Evolutionary conservation across 306 rosid genomes (phyloP).

Genomic region (Hylodesmum podocarpum): DNA sequence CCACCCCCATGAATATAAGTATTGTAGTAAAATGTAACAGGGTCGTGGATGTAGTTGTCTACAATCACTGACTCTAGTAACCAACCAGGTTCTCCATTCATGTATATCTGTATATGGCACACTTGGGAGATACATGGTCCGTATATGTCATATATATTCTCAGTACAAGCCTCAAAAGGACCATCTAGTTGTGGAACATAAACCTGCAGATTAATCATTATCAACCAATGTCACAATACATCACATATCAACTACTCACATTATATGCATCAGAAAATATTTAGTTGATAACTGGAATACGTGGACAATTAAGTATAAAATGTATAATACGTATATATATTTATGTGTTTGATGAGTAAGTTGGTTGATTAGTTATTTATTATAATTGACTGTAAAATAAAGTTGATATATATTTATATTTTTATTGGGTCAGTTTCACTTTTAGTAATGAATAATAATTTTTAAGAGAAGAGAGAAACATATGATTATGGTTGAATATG

Average conservation of each 20-base stretch:
- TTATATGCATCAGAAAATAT: too few relatives aligned
- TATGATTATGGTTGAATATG: background rate
- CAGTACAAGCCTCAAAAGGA: conserved; percentile 55
- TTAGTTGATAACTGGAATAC: too few relatives aligned
- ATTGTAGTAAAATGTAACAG: conserved; percentile 42
- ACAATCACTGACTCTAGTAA: conserved; percentile 49
- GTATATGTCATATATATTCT: conserved; percentile 34
- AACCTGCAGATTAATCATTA: conserved; percentile 58
- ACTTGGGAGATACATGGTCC: conserved; percentile 54
- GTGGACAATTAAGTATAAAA: too few relatives aligned
- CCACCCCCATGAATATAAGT: conserved; percentile 36
- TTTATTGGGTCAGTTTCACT: too few relatives aligned
- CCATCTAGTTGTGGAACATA: conserved; percentile 54
- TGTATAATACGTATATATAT: too few relatives aligned
- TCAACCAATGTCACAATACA: background rate
- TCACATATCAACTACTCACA: background rate
- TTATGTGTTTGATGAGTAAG: too few relatives aligned
- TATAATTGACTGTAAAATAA: too few relatives aligned
- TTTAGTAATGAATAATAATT: too few relatives aligned
- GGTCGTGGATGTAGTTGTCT: conserved; percentile 20
- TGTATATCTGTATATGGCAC: conserved; percentile 52
- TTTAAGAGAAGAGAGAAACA: background rate
- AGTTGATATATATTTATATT: too few relatives aligned
- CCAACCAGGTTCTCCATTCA: conserved; percentile 72
- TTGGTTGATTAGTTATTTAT: too few relatives aligned